phyloP scores from a whole-genome alignment of 495 filamentous ascomycete genomes.

The Antarctomyces pellizariae region DNA sequence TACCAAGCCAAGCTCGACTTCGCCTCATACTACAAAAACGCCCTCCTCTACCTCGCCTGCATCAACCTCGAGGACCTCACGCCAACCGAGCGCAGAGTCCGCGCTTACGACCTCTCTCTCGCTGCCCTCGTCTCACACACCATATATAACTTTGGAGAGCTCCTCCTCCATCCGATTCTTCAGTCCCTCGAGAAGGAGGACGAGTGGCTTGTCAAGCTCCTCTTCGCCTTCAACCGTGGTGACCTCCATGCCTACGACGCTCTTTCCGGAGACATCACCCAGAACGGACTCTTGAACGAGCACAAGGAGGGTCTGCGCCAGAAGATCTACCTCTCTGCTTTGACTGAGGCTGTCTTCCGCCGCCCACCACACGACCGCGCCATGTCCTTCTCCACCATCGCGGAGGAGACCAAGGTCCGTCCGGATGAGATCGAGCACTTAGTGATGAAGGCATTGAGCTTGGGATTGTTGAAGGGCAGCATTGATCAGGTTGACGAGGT shows the following conservation, averaged over 20 bases:
- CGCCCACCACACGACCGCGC: conserved; percentile 86
- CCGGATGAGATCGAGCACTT: conserved; percentile 87
- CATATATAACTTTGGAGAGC: conserved; percentile 99
- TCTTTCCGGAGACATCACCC: conserved; percentile 50
- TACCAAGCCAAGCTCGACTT: conserved; percentile 85
- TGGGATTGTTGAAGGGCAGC: conserved; percentile 71
- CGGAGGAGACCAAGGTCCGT: conserved; percentile 76
- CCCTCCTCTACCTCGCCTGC: conserved; percentile 94
- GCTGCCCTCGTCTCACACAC: conserved; percentile 78
- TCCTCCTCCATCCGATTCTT: conserved; percentile 89
- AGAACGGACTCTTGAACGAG: conserved; percentile 53
- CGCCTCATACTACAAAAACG: conserved; percentile 87
- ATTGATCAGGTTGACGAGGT: conserved; percentile 94
- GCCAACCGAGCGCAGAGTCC: conserved; percentile 43
- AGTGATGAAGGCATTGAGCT: conserved; percentile 91
- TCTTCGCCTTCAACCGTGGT: conserved; percentile 94
- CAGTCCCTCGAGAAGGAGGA: conserved; percentile 39
- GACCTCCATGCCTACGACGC: conserved; percentile 72
- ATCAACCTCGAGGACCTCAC: conserved; percentile 58
- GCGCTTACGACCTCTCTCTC: conserved; percentile 81
- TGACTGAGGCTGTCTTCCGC: conserved; percentile 92
- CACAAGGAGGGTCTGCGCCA: conserved; percentile 71
- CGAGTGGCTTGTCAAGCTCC: conserved; percentile 72
- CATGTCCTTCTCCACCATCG: conserved; percentile 73
- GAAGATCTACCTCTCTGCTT: conserved; percentile 88